Evolutionary conservation across 805 yeast genomes (phyloP).

Genomic region (Candida glaebosa): DNA sequence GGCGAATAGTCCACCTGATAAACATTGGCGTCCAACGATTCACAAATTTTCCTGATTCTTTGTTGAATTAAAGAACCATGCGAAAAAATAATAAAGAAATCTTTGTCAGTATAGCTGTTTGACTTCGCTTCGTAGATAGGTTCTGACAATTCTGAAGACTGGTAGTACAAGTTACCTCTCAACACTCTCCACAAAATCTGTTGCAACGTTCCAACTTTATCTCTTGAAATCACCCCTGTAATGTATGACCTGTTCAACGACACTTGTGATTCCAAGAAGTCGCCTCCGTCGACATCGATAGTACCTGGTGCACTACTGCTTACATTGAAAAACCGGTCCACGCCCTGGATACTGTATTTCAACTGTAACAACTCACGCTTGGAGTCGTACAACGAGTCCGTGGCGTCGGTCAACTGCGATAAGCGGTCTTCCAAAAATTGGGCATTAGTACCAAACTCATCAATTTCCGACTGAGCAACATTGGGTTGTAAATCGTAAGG

Average conservation of each 20-base stretch:
- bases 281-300: conserved; percentile 31
- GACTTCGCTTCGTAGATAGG: conserved; percentile 61
- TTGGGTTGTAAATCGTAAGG: conserved; percentile 24
- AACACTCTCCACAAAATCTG: conserved; percentile 88
- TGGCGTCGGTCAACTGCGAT: conserved; percentile 63
- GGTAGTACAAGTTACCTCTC: conserved; percentile 86
- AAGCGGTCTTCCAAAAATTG: conserved; percentile 72
- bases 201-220: conserved; percentile 66
- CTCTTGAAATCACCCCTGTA: conserved; percentile 79
- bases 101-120: conserved; percentile 60
- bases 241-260: conserved; percentile 39
- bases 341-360: conserved; percentile 46
- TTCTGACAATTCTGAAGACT: conserved; percentile 68
- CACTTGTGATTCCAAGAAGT: conserved; percentile 37
- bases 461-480: conserved; percentile 58
- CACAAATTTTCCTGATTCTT: conserved; percentile 79
- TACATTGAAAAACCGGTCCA: conserved; percentile 31
- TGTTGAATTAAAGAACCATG: conserved; percentile 77
- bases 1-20: conserved; percentile 51
- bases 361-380: conserved; percentile 69
- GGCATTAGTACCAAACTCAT: conserved; percentile 62
- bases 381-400: conserved; percentile 57
- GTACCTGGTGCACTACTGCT: conserved; percentile 29
- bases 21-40: conserved; percentile 81
- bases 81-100: conserved; percentile 83